phyloP scores from a whole-genome alignment of 345 rosid species.

The Kernera saxatilis region DNA sequence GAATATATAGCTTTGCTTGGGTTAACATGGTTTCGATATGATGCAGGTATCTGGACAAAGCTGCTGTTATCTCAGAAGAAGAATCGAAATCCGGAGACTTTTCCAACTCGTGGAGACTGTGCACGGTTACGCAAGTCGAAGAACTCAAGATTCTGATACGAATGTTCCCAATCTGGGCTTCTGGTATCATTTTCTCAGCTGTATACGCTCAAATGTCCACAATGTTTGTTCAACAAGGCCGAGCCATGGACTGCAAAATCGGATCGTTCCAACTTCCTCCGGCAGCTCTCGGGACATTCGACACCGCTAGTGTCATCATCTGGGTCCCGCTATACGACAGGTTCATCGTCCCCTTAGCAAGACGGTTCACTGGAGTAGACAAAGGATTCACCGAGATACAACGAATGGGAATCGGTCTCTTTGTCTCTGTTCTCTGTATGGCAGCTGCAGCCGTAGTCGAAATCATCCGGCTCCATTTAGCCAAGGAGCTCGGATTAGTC shows the following conservation, averaged over 20 bases:
- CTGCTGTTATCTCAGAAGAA: constrained; percentile 64
- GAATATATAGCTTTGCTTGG: neutral
- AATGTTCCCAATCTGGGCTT: constrained; percentile 95
- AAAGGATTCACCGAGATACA: constrained; percentile 90
- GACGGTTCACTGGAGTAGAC: constrained; percentile 72
- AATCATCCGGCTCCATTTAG: constrained; percentile 58
- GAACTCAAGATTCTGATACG: constrained; percentile 86
- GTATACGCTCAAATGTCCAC: constrained; percentile 89
- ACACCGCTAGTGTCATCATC: constrained; percentile 68
- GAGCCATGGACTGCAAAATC: constrained; percentile 68
- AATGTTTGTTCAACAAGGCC: constrained; percentile 92
- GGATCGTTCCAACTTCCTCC: constrained; percentile 91
- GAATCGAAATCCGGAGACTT: constrained; percentile 53
- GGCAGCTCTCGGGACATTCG: constrained; percentile 77
- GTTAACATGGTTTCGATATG: neutral
- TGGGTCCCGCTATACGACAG: constrained; percentile 87
- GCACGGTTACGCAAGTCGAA: constrained; percentile 93
- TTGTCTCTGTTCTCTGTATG: constrained; percentile 70
- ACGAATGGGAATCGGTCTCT: constrained; percentile 88
- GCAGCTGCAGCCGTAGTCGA: constrained; percentile 81
- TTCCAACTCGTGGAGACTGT: constrained; percentile 69
- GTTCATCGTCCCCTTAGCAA: constrained; percentile 69
- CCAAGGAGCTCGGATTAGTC: constrained; percentile 63
- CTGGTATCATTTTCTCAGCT: constrained; percentile 77
- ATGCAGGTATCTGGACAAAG: constrained; percentile 89